Base-by-base conservation (phyloP, 164 flowering plant genomes). In the Berberis thunbergii region DNA sequence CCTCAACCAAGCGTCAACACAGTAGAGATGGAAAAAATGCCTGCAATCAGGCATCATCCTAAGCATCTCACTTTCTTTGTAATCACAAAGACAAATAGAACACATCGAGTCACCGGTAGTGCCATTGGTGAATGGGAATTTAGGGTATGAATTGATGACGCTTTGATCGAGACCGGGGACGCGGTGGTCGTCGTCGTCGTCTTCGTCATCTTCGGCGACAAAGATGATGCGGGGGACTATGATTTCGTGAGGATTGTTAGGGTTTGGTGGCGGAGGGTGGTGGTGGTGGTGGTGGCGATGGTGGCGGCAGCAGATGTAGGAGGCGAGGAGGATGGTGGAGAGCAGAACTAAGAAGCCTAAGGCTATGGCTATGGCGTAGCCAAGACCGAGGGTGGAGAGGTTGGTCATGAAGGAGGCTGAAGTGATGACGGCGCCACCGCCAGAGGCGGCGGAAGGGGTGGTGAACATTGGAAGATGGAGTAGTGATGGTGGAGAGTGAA, bases 31-130 rank as follows among this genome's bases (percentile, higher is more conserved):
- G 59, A 91, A 94, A 65, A 45, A 81, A 71, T 94, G 99, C 39
- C 77, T 64, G 64, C 99, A 94, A 67, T 91, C 99, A 8, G 99
- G 99, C 86, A 94, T 79, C 97, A 94, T 88, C 73, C 99, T 74
- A 70, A 90, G 58, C 98, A 94, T 87, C 81, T 94, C 99, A 60
- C 74, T 74, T 0, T 94, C 99, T 64, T 73, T 80, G 70, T 88
- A 94, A 62, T 91, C 96, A 56, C 91, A 86, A 57, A 91, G 67
- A 66, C 99, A 94, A 54, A 94, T 94, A 64, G 97, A 80, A 64
- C 99, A 94, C 11, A 82, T 67, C 8, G 78, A 61, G 45, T 72
- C 71, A 41, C 75, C 72, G n/a, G 38, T 52, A 3, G 60, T 60
- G 26, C 43, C 58, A 7, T 72, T 81, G 12, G 70, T 49, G 75